Percentiles rank a stretch among this genome's conserved stretches.
Conservation (phyloP, 2,329 filamentous ascomycete species). For the Cercospora sp. region DNA sequence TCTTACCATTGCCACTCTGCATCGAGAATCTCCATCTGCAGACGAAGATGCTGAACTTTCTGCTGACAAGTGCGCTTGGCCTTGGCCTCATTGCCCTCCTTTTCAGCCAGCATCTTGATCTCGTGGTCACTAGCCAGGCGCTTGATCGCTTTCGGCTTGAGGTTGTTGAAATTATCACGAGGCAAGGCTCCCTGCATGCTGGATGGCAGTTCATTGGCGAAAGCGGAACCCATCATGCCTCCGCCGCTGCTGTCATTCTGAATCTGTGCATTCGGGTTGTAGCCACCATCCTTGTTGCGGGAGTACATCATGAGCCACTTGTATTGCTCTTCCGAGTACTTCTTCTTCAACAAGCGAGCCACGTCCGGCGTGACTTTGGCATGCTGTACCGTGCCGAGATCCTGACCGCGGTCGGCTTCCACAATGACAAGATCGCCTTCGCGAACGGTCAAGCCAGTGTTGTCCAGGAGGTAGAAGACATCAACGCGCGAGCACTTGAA, state of each 20-base stretch:
- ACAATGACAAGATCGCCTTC: slow-evolving; percentile 94
- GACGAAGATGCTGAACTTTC: slow-evolving; percentile 89
- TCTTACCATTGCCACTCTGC: slow-evolving; percentile 97
- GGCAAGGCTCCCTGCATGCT: slow-evolving; percentile 34
- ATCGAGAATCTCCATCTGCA: slow-evolving; percentile 98
- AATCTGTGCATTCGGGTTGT: slow-evolving; percentile 38
- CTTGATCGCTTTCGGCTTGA: slow-evolving; percentile 96
- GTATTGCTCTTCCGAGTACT: slow-evolving; percentile 93
- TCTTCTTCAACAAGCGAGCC: slow-evolving; percentile 85
- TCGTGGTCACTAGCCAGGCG: slow-evolving; percentile 89
- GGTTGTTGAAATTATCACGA: slow-evolving; percentile 53
- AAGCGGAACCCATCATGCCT: slow-evolving; percentile 19
- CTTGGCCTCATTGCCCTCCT: slow-evolving; percentile 96
- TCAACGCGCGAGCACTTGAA: slow-evolving; percentile 97
- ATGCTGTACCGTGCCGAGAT: slow-evolving; percentile 87
- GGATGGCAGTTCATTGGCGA: slow-evolving; percentile 26
- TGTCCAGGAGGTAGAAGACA: slow-evolving; percentile 95
- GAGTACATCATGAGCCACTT: slow-evolving; percentile 99
- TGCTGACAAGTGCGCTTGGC: slow-evolving; percentile 95
- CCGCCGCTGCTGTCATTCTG: slow-evolving; percentile 30
- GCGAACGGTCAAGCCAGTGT: slow-evolving; percentile 86
- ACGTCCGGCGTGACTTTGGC: slow-evolving; percentile 85
- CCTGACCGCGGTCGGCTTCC: slow-evolving; percentile 93
- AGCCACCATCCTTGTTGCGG: slow-evolving; percentile 39
- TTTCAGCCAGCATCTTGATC: slow-evolving; percentile 83